Base-by-base conservation (phyloP, 2,329 filamentous ascomycete species). In the Apiospora aurea region DNA sequence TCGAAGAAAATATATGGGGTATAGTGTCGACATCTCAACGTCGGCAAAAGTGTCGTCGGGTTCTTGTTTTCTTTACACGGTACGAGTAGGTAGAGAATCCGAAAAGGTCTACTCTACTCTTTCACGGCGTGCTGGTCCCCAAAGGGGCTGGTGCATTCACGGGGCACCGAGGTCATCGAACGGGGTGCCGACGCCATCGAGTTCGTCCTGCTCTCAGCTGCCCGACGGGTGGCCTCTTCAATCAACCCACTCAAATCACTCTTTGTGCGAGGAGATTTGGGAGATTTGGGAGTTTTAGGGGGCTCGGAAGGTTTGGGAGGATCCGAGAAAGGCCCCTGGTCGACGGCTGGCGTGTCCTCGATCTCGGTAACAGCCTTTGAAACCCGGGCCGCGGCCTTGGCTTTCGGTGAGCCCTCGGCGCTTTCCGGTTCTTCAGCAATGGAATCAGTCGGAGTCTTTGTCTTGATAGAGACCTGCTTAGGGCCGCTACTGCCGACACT, bases 311-410 rank as follows among this genome's bases (percentile, higher is more conserved):
- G 29, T 46, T 49, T 76, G 2, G 87, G 85, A 1, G 88, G 89
- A 73, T 91, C 90, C 10, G 86, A 85, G 78, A 92, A 92, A 0
- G 90, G 89, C 0, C 89, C 86, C 76, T 89, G 85, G 72, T 89
- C 86, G n/a, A 83, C 75, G 2, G 79, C 77, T 1, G 87, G 84
- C 2, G 87, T 86, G 69, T 87, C 85, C 18, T 87, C 85, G 64
- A 88, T 85, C 51, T 87, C 81, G 0, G 87, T 88, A 8, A 84
- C 82, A 44, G 85, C 82, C 21, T 80, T 82, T 0, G 86, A 87
- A 72, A 85, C 83, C 47, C 82, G 74, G 26, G 29, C 41, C 46
- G 81, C 24, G 73, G 69, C 4, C 75, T 75, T 4, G 77, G 70
- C n/a, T 24, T 64, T 64, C 21, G 57, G 57, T n/a, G 57, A 64